phyloP scores from a whole-genome alignment of 2,329 filamentous ascomycete species.

The Aspergillus ustus region DNA sequence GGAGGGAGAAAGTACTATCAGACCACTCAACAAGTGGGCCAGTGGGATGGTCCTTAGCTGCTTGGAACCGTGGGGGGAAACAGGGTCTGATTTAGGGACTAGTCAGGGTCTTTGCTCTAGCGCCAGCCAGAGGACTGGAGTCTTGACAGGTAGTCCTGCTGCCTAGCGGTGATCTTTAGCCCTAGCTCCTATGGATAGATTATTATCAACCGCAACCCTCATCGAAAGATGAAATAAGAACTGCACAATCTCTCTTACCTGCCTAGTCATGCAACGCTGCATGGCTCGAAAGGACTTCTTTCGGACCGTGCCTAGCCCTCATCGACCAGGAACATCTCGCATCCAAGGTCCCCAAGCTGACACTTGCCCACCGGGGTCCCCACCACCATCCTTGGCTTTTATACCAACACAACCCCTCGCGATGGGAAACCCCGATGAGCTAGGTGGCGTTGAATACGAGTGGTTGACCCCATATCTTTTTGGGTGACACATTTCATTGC shows the following conservation, averaged over 20 bases:
- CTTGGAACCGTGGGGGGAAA: not conserved
- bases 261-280: no score
- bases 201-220: not conserved
- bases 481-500: not conserved
- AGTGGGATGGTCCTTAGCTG: not conserved
- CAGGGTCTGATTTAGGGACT: not conserved
- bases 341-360: not conserved
- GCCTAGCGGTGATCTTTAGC: not conserved
- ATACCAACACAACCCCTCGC: not conserved
- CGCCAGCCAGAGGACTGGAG: not conserved
- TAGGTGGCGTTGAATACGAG: not conserved
- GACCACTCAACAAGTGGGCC: not conserved
- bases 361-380: not conserved
- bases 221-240: not conserved
- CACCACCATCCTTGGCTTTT: not conserved
- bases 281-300: not conserved
- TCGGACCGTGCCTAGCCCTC: not conserved
- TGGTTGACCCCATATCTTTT: not conserved
- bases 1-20: not conserved
- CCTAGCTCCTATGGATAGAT: no score
- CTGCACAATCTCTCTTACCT: no score
- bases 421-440: not conserved
- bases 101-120: not conserved
- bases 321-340: not conserved
- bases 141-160: not conserved